These are phyloP conservation scores for Hemerocallis citrina DNA, from an alignment of 106 monocot genomes.

Conservation along the genomic window DNA sequence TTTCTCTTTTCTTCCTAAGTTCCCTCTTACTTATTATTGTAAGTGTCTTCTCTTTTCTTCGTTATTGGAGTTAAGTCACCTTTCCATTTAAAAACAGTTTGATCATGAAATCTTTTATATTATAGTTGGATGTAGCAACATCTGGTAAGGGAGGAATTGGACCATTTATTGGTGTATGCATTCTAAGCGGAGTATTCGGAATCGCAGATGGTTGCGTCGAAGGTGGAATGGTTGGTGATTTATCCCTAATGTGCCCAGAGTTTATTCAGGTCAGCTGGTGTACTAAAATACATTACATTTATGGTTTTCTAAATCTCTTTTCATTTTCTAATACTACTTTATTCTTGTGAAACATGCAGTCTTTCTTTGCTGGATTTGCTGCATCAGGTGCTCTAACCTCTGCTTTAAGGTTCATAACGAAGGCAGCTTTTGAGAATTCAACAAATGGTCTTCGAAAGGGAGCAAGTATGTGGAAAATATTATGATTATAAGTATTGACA, in stretches of 20 bases:
- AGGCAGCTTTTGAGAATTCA: conserved; percentile 40
- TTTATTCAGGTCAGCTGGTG: conserved; percentile 32
- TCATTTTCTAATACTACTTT: not conserved
- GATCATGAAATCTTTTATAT: not conserved
- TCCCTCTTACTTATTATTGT: conserved; percentile 16
- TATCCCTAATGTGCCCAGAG: conserved; percentile 59
- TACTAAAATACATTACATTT: not conserved
- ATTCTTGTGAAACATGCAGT: conserved; percentile 21
- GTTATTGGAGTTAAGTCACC: not conserved
- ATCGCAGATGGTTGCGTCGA: conserved; percentile 55
- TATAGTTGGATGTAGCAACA: conserved; percentile 54
- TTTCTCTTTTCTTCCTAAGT: conserved; percentile 21
- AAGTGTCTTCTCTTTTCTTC: conserved; percentile 4
- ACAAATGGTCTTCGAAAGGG: conserved; percentile 59
- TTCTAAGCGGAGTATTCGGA: conserved; percentile 52
- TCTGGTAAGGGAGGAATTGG: conserved; percentile 46
- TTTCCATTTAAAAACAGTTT: not conserved
- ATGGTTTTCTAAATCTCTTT: not conserved
- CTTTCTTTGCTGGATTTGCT: conserved; percentile 53
- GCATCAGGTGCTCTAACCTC: conserved; percentile 55
- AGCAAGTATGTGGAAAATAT: conserved; percentile 28
- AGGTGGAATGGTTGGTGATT: conserved; percentile 69
- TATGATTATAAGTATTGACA: too few species aligned
- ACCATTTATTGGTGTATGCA: conserved; percentile 36
- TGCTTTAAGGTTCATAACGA: conserved; percentile 49